Conservation (phyloP, 441 rosid species). For the Eruca vesicaria region DNA sequence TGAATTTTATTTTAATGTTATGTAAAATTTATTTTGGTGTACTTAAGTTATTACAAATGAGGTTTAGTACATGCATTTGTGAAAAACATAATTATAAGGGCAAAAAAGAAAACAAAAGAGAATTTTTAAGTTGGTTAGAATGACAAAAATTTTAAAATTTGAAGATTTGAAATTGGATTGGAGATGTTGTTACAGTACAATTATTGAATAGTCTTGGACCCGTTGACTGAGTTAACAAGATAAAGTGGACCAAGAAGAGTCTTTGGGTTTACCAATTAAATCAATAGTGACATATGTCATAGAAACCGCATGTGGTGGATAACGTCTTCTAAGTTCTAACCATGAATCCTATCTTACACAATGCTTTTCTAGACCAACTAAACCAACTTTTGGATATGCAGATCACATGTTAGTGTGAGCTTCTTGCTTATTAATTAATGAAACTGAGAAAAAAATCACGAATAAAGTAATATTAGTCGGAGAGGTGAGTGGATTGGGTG, state of each 20-base stretch:
- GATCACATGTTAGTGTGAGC: background rate
- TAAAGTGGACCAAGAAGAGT: background rate
- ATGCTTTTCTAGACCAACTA: background rate
- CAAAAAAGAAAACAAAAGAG: too few relatives aligned
- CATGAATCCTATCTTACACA: background rate
- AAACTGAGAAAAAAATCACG: too few relatives aligned
- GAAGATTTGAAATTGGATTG: too few relatives aligned
- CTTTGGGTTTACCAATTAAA: background rate
- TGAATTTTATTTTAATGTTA: too few relatives aligned
- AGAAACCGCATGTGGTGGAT: background rate
- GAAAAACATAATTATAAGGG: too few relatives aligned
- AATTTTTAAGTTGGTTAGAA: too few relatives aligned
- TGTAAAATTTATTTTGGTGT: too few relatives aligned
- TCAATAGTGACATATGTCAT: background rate
- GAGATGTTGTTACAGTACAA: too few relatives aligned
- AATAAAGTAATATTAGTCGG: background rate
- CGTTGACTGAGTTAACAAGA: background rate
- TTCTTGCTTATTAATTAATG: background rate
- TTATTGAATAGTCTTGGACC: background rate
- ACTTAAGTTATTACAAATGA: too few relatives aligned
- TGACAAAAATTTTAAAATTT: too few relatives aligned
- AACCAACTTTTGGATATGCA: background rate
- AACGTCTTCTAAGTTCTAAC: background rate
- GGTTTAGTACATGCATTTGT: too few relatives aligned
- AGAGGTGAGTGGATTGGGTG: slow-evolving; percentile 12